Base-by-base conservation (phyloP, 495 filamentous ascomycete species). In the Penicillium riverlandense region DNA sequence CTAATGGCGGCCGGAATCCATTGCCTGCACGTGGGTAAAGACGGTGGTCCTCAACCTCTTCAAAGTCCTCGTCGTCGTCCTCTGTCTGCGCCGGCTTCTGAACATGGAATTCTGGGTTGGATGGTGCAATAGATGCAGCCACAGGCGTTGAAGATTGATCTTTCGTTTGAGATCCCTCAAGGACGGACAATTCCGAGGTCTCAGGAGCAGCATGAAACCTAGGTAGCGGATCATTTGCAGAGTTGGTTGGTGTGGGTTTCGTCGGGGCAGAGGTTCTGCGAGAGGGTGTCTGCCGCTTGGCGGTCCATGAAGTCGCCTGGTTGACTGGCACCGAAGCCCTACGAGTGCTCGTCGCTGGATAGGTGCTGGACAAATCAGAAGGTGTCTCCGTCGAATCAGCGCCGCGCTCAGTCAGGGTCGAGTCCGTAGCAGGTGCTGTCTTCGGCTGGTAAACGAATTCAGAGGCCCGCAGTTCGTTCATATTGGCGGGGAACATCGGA, bases 21-120 rank as follows among this genome's bases (percentile, higher is more conserved):
- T 76, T 76, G 3, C 84, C 85, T 11, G 80, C 65, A 50, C 78
- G 76, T 1, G 86, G 84, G 67, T 87, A 87, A 8, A 81, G 64
- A 14, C 80, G 70, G 35, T 77, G 77, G 32, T 77, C 73, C 14
- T 65, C 58, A 29, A 67, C 47, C 38, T 68, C 58, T 38, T 67
- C 68, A 8, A 61, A 61, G 0, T 65, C 61, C 0, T 58, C 59
- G 9, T 57, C 60, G 22, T 47, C 38, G 8, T 14, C 34, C 13
- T 47, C 34, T 22, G 43, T 48, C 38, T 42, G 28, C 37, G 44
- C 32, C 15, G 37, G 30, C 39, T 11, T 49, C 30, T 1, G 50
- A 31, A 2, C 43, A 28, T 7, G 22, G 22, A 29, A 45, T 30
- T 35, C 40, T 35, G 30, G 30, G 33, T 53, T 49, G 8, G 41